Base-by-base conservation (phyloP, 2,329 filamentous ascomycete genomes). In the Phaeophleospora eucalypticola region DNA sequence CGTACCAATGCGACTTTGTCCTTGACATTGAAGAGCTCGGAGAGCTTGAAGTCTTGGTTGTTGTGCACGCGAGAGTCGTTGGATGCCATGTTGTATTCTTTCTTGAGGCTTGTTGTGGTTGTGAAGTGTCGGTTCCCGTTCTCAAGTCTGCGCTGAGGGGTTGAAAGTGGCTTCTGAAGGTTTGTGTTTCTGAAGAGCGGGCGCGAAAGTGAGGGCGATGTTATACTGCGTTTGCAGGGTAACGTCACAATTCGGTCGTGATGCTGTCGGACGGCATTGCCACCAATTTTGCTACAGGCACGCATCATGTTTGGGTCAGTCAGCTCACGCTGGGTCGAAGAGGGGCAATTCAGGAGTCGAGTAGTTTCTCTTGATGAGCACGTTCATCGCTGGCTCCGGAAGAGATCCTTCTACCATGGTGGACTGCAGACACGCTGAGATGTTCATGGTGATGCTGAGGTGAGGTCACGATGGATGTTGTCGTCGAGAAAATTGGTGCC, bases 101-200 rank as follows among this genome's bases (percentile, higher is more conserved):
- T 80, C 96, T 96, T 40, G 20, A 12, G n/a, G 33, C 18, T 18
- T 14, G 34, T 12, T 18, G 46, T 36, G 12, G 37, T 33, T 4
- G 33, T 35, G 36, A 48, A 46, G 37, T 47, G 44, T 37, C 44
- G 33, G 45, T 33, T 21, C 45, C 48, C 18, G 43, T 46, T 14
- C 39, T 43, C 40, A 54, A 53, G 24, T 54, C 36, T 40, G 24
- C 16, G 8, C 19, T 19, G 36, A 20, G 33, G 9, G 24, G 42
- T 20, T 24, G 34, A 36, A 33, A 41, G 14, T 38, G 9, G 43
- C n/a, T 19, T 4, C 3, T 16, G 9, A 32, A 12, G 15, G 14
- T 6, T 46, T 38, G 36, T 20, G 7, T 8, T 15, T 17, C 17
- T 17, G 36, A 41, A 39, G 21, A 34, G 24, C 15, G 32, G 36